Percentiles rank a stretch among this genome's conserved stretches.
Evolutionary conservation across 1,284 basidiomycete genomes (phyloP).

Genomic region (Moesziomyces sp.): DNA sequence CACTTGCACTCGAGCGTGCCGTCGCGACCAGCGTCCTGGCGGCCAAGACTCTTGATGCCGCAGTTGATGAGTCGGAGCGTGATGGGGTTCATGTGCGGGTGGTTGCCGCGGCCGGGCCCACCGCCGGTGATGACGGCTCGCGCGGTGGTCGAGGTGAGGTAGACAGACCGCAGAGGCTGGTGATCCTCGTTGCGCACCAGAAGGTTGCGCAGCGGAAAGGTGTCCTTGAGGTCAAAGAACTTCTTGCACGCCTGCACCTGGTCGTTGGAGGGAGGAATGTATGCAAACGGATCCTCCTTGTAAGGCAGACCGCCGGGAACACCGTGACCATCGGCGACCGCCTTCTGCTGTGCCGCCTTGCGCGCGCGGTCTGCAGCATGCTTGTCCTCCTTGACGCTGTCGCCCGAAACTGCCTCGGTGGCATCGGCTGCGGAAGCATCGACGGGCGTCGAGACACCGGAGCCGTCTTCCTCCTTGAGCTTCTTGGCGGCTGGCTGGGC

Average conservation of each 20-base stretch:
- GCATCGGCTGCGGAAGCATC: conserved; percentile 10
- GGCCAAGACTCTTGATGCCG: conserved; percentile 81
- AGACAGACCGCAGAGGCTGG: conserved; percentile 81
- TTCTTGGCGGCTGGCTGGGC: conserved; percentile 46
- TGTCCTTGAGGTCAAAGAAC: conserved; percentile 78
- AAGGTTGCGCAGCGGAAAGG: conserved; percentile 80
- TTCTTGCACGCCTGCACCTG: conserved; percentile 71
- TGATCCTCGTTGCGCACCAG: conserved; percentile 89
- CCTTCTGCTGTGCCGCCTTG: conserved; percentile 43
- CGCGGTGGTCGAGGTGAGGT: conserved; percentile 87
- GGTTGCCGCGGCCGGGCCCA: conserved; percentile 66
- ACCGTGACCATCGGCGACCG: conserved; percentile 39
- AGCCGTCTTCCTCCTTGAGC: conserved; percentile 36
- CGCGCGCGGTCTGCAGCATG: conserved; percentile 52
- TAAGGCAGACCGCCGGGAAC: conserved; percentile 63
- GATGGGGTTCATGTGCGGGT: conserved; percentile 73
- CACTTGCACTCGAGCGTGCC: conserved; percentile 72
- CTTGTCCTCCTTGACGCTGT: conserved; percentile 55
- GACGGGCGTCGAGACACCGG: conserved; percentile 2
- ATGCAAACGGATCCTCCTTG: conserved; percentile 63
- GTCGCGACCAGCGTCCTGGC: conserved; percentile 72
- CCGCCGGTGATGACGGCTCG: conserved; percentile 80
- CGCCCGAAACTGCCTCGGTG: conserved; percentile 10
- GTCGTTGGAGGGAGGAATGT: conserved; percentile 51
- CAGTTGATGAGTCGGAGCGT: conserved; percentile 87